phyloP scores from a whole-genome alignment of 805 yeast genomes.

The Spathaspora sp. region DNA sequence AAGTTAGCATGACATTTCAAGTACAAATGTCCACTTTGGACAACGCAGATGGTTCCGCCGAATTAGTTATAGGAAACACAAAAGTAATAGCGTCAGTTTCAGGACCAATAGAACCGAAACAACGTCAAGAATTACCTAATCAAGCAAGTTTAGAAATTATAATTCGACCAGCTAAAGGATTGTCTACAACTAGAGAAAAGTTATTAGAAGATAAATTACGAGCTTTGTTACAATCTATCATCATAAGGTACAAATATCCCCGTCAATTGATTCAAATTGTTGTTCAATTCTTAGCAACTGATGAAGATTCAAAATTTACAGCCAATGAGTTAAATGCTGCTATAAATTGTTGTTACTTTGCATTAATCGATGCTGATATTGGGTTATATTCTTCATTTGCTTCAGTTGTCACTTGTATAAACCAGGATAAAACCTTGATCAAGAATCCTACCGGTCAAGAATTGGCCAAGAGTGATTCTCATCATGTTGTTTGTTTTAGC shows the following conservation, averaged over 20 bases:
- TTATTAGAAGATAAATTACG: conserved; percentile 68
- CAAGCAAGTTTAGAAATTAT: conserved; percentile 72
- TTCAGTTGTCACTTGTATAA: conserved; percentile 48
- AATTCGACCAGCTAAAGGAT: conserved; percentile 75
- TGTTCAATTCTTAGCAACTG: conserved; percentile 34
- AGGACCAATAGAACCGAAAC: conserved; percentile 86
- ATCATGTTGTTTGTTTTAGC: conserved; percentile 64
- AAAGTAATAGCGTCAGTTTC: conserved; percentile 72
- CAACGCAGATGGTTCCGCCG: conserved; percentile 81
- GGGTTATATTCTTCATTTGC: conserved; percentile 62
- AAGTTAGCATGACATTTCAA: conserved; percentile 12
- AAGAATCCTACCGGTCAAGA: conserved; percentile 46
- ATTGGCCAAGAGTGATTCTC: conserved; percentile 45
- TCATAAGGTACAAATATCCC: conserved; percentile 67
- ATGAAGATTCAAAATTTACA: conserved; percentile 19
- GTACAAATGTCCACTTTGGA: conserved; percentile 34
- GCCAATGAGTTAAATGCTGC: conserved; percentile 61
- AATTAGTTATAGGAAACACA: conserved; percentile 46
- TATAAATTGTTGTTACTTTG: conserved; percentile 69
- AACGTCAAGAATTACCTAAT: conserved; percentile 81
- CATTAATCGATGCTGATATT: conserved; percentile 77
- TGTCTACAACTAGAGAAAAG: conserved; percentile 72
- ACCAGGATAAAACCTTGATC: conserved; percentile 18
- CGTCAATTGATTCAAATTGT: conserved; percentile 55
- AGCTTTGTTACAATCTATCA: conserved; percentile 54